A percentile compares a stretch with the other conserved stretches of the same genome.
Conservation (phyloP, 768 basidiomycete genomes). For the Tephrocybe rancida region DNA sequence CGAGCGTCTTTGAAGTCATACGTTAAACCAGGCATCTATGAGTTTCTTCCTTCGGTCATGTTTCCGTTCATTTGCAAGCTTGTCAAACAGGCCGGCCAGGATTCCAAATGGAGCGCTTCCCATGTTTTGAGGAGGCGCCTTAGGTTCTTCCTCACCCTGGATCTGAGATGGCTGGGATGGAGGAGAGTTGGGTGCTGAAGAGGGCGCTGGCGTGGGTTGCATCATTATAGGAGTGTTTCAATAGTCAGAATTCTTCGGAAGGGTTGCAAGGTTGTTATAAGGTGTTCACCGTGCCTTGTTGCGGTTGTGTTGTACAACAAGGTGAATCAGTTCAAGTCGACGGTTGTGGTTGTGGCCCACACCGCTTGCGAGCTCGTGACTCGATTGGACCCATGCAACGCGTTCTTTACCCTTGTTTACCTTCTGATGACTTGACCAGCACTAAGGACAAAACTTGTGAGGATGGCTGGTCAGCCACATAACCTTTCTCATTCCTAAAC, state of each 20-base stretch:
- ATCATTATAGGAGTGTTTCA: constrained; percentile 41
- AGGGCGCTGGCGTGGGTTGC: constrained; percentile 70
- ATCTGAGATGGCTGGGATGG: constrained; percentile 9
- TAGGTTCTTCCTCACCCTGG: constrained; percentile 28
- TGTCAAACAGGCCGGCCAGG: constrained; percentile 73
- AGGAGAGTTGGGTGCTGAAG: constrained; percentile 58
- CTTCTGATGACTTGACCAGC: neutral
- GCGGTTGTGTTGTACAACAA: too few relatives aligned
- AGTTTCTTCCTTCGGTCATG: constrained; percentile 72
- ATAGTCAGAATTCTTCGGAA: neutral
- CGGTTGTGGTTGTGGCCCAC: neutral
- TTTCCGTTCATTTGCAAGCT: constrained; percentile 70
- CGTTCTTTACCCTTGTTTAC: constrained; percentile 38
- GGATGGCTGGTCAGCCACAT: constrained; percentile 18
- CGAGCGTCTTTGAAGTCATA: constrained; percentile 38
- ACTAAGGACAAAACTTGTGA: neutral
- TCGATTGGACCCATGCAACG: constrained; percentile 22
- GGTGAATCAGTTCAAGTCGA: neutral
- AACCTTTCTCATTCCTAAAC: constrained; percentile 10
- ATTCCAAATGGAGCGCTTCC: constrained; percentile 73
- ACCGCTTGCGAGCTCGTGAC: constrained; percentile 20
- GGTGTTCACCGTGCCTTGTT: neutral
- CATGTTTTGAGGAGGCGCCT: constrained; percentile 61
- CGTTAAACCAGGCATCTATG: constrained; percentile 79
- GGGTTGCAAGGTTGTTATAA: too few relatives aligned